These are phyloP conservation scores for Metschnikowia sp. DNA, from an alignment of 805 yeast species.

Conservation along the genomic window DNA sequence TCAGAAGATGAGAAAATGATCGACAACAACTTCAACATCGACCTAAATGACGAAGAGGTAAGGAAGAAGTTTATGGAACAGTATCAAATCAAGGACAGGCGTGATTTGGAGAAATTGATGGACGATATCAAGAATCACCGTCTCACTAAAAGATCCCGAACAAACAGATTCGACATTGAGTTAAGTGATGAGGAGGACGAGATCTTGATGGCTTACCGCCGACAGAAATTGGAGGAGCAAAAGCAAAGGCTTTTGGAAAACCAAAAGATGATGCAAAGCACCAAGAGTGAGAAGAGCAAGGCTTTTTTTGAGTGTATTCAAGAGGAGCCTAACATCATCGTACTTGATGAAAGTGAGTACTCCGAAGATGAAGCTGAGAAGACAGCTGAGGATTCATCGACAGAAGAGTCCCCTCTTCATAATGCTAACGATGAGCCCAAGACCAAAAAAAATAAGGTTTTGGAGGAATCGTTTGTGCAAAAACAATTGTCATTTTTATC, in stretches of 20 bases:
- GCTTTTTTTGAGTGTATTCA: slow-evolving; percentile 68
- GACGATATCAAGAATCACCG: slow-evolving; percentile 73
- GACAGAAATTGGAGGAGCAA: slow-evolving; percentile 44
- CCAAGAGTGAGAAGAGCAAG: slow-evolving; percentile 53
- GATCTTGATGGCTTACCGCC: slow-evolving; percentile 44
- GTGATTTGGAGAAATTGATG: slow-evolving; percentile 60
- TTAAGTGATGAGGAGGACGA: slow-evolving; percentile 76
- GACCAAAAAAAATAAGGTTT: slow-evolving; percentile 35
- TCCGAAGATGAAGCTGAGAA: slow-evolving; percentile 22
- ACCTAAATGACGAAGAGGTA: slow-evolving; percentile 55
- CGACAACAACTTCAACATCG: slow-evolving; percentile 61
- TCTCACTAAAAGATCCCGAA: slow-evolving; percentile 54
- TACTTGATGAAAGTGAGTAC: slow-evolving; percentile 23
- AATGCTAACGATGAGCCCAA: slow-evolving; percentile 24
- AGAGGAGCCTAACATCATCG: slow-evolving; percentile 37
- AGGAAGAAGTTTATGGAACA: slow-evolving; percentile 57
- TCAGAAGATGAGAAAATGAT: slow-evolving; percentile 77
- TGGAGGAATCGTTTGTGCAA: slow-evolving; percentile 53
- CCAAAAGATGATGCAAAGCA: slow-evolving; percentile 40
- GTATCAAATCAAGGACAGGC: slow-evolving; percentile 58
- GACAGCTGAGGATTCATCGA: slow-evolving; percentile 9
- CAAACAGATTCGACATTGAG: slow-evolving; percentile 55
- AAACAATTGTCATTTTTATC: slow-evolving; percentile 52
- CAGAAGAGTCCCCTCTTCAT: slow-evolving; percentile 11
- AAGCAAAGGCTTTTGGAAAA: slow-evolving; percentile 46